Evolutionary conservation across 208 protist species (phyloP), one percentile per base, ranked within the genome.

Genomic region (Vickermania spadyakhi): DNA sequence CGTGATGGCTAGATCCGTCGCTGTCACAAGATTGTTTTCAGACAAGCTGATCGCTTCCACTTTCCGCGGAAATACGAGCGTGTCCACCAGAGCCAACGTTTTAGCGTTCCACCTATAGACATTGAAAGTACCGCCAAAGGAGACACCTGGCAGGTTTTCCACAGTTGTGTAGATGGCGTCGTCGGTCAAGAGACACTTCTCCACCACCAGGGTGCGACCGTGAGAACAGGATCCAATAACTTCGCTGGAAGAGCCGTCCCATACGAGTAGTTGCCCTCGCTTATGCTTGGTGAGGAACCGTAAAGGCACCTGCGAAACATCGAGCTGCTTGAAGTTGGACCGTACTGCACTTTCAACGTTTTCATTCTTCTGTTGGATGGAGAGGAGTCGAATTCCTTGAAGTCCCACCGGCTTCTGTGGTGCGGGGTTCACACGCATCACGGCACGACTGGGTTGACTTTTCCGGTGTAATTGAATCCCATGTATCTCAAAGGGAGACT

Each of bases 201-300:
- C 56, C 29, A 95, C 83, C 27, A 62, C 63, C 31, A 70, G 75
- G 67, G 68, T 64, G 21, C 51, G 60, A 50, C 69, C 63, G 58
- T 85, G 82, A 25, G 70, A 29, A 59, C 81, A 86, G 0, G 66
- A 49, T 3, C 70, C 81, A 27, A 80, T 30, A 4, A 85, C 64
- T 13, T 67, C 30, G 30, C 77, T 54, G 7, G 59, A 75, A 14
- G 76, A 58, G 11, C 73, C 68, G 62, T 84, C 66, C 78, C 87
- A 94, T 36, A 90, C 36, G 0, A 91, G 52, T n/a, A 94, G 67
- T 1, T 72, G 69, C 1, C 87, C 87, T 41, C 74, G 77, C 2
- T 78, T 65, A 55, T 94, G 87, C 30, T 72, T 42, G 2, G 84
- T 82, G n/a, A 75, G 55, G 2, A 90, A 30, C 26, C 68, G 55